These are phyloP conservation scores for Pseudonitzschia delicatissima DNA, from an alignment of 108 stramenopile species.

Conservation along the genomic window DNA sequence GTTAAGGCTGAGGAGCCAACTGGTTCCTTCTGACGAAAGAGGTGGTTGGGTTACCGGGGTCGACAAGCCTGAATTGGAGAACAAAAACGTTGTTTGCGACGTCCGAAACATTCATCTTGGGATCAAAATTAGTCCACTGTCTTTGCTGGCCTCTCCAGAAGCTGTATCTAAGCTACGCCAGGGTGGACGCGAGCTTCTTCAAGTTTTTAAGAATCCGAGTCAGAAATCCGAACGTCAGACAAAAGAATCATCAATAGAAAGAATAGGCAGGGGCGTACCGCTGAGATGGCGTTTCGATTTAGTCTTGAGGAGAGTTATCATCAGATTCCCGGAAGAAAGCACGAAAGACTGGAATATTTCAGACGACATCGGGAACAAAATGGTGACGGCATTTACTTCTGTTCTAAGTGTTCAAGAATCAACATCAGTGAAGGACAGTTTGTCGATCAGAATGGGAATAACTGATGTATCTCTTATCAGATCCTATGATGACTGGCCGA, in stretches of 20 bases:
- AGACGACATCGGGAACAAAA: constrained; percentile 26
- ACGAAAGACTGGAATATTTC: constrained; percentile 17
- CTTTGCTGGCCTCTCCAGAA: constrained; percentile 19
- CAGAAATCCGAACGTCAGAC: background rate
- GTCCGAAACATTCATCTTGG: constrained; percentile 47
- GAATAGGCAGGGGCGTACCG: constrained; percentile 1
- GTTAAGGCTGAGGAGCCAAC: constrained; percentile 35
- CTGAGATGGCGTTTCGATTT: constrained; percentile 51
- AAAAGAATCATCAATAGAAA: constrained; percentile 2
- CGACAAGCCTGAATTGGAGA: constrained; percentile 12
- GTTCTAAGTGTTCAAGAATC: constrained; percentile 23
- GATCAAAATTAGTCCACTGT: constrained; percentile 23
- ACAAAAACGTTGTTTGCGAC: background rate
- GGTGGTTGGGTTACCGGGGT: constrained; percentile 53
- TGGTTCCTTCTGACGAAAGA: constrained; percentile 24
- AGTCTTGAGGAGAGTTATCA: constrained; percentile 21
- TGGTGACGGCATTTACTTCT: constrained; percentile 28
- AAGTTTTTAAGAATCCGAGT: background rate
- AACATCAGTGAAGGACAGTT: background rate
- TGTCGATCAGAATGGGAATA: constrained; percentile 16
- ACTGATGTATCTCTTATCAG: constrained; percentile 30
- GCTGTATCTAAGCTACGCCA: constrained; percentile 8
- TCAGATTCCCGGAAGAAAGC: constrained; percentile 35
- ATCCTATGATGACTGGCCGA: constrained; percentile 39
- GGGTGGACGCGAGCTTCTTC: constrained; percentile 13